Evolutionary conservation across 2,329 filamentous ascomycete species (phyloP).

Genomic region (Calonectria henricotiae): DNA sequence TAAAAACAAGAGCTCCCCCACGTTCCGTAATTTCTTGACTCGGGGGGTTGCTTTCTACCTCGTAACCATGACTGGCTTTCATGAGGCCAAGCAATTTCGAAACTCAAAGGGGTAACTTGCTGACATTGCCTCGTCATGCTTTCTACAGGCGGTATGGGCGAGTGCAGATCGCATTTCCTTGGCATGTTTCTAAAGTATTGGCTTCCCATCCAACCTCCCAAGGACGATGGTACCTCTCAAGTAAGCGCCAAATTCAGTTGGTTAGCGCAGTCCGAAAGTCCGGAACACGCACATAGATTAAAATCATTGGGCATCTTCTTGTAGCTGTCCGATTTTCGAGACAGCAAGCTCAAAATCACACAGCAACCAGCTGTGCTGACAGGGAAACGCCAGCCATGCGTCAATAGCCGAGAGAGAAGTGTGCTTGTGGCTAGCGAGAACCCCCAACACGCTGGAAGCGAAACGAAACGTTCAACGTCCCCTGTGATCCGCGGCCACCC

Average conservation of each 20-base stretch:
- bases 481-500: background rate
- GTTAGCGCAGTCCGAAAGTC: slow-evolving; percentile 4
- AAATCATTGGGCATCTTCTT: background rate
- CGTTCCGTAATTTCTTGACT: background rate
- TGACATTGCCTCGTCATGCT: slow-evolving; percentile 8
- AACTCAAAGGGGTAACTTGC: slow-evolving; percentile 2
- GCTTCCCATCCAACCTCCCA: background rate
- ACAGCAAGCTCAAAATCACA: background rate
- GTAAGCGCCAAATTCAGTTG: slow-evolving; percentile 16
- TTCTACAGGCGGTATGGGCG: slow-evolving; percentile 6
- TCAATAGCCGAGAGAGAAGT: background rate
- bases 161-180: slow-evolving; percentile 24
- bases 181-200: slow-evolving; percentile 21
- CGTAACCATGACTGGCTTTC: background rate
- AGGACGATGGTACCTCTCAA: background rate
- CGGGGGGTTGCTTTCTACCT: background rate
- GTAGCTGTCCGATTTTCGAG: background rate
- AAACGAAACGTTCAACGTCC: slow-evolving; percentile 30
- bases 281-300: background rate
- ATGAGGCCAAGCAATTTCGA: background rate
- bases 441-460: slow-evolving; percentile 9
- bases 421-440: slow-evolving; percentile 24
- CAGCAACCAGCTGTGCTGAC: slow-evolving; percentile 12
- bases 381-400: slow-evolving; percentile 18
- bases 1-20: background rate